Conservation (phyloP, 2,329 filamentous ascomycete genomes). For the Metarhizium brunneum region DNA sequence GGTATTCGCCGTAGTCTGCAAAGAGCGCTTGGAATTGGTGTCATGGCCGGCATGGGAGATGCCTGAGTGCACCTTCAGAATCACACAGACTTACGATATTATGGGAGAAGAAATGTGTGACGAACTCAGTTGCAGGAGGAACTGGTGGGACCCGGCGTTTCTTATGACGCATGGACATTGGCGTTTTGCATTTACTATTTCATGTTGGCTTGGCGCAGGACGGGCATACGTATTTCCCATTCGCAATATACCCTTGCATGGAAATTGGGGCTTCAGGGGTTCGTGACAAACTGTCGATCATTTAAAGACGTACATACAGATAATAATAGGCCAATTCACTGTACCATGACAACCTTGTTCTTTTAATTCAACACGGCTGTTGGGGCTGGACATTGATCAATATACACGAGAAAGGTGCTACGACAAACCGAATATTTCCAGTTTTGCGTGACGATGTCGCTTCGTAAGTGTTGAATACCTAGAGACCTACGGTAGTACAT, state of each 20-base stretch:
- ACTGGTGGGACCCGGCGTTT: neutral
- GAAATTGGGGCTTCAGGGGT: neutral
- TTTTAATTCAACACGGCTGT: no score
- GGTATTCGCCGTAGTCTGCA: slow-evolving; percentile 37
- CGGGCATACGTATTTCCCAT: neutral
- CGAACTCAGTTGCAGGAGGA: neutral
- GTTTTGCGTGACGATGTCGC: no score
- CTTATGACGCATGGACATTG: neutral
- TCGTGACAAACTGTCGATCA: neutral
- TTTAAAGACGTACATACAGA: neutral
- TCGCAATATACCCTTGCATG: slow-evolving; percentile 14
- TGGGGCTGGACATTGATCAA: no score
- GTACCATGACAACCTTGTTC: neutral
- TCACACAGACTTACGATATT: slow-evolving; percentile 3
- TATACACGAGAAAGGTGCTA: no score
- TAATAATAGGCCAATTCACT: neutral
- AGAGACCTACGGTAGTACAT: no score
- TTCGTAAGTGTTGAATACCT: no score
- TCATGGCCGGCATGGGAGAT: slow-evolving; percentile 1
- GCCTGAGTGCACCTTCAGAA: neutral
- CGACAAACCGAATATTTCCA: no score
- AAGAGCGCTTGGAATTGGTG: slow-evolving; percentile 33
- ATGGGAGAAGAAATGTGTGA: neutral
- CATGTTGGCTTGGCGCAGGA: slow-evolving; percentile 7
- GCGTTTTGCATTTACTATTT: neutral